These are phyloP conservation scores for Aspergillus cristatus DNA, from an alignment of 495 filamentous ascomycete genomes.

Conservation along the genomic window DNA sequence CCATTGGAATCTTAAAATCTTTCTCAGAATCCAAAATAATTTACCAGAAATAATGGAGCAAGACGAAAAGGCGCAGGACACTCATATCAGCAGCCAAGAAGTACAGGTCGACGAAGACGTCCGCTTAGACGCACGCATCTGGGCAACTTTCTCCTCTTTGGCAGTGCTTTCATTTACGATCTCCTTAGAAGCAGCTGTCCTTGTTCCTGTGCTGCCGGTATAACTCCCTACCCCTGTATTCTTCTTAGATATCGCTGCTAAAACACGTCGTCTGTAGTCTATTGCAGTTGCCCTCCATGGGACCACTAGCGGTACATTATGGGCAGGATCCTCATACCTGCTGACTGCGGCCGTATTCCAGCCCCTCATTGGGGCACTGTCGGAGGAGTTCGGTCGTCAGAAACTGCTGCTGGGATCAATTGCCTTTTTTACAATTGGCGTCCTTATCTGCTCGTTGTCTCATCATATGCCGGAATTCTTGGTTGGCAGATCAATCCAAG, in stretches of 20 bases:
- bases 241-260: too few relatives aligned
- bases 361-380: constrained; percentile 39
- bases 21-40: too few relatives aligned
- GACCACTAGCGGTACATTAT: constrained; percentile 40
- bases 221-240: background rate
- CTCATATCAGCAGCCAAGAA: too few relatives aligned
- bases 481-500: constrained; percentile 19
- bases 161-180: constrained; percentile 41
- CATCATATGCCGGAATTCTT: constrained; percentile 9
- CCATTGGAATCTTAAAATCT: too few relatives aligned
- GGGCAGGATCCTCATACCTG: constrained; percentile 46
- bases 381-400: constrained; percentile 38
- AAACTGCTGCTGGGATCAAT: constrained; percentile 26
- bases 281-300: constrained; percentile 36
- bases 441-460: constrained; percentile 6
- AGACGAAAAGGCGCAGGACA: too few relatives aligned
- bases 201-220: constrained; percentile 34
- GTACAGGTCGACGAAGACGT: too few relatives aligned
- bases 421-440: constrained; percentile 16
- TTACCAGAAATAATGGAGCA: too few relatives aligned
- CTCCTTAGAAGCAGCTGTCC: constrained; percentile 46
- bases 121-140: background rate
- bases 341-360: constrained; percentile 37
- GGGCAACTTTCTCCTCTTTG: constrained; percentile 30
- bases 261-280: constrained; percentile 16